Percentiles rank a stretch among this genome's conserved stretches.
These are phyloP conservation scores for Mycena latifolia DNA, from an alignment of 768 basidiomycete species.

Conservation along the genomic window DNA sequence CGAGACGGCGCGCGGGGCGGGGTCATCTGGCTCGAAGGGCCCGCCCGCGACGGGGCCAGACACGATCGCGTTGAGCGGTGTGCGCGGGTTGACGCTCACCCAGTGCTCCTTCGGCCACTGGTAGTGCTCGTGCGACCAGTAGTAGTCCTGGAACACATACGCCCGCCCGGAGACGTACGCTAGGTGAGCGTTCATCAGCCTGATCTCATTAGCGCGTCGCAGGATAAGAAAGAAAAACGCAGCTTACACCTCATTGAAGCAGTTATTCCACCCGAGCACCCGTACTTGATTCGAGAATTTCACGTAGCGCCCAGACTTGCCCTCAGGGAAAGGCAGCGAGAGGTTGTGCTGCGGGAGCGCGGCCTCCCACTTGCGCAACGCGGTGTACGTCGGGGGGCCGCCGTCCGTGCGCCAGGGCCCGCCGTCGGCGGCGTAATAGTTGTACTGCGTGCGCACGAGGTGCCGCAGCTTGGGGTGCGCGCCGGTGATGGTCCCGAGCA, in stretches of 20 bases:
- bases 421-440: neutral
- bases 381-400: constrained; percentile 53
- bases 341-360: constrained; percentile 64
- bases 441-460: neutral
- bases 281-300: constrained; percentile 58
- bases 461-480: neutral
- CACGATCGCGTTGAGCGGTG: constrained; percentile 57
- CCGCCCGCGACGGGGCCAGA: constrained; percentile 59
- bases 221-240: constrained; percentile 49
- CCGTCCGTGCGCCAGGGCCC: constrained; percentile 37
- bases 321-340: constrained; percentile 63
- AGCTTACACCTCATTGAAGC: constrained; percentile 59
- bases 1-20: constrained; percentile 59
- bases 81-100: constrained; percentile 44
- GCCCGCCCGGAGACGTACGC: constrained; percentile 62
- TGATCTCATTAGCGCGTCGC: constrained; percentile 46
- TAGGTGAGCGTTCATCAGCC: constrained; percentile 63
- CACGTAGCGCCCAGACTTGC: constrained; percentile 59
- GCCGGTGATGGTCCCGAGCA: too few species aligned
- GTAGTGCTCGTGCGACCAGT: constrained; percentile 57
- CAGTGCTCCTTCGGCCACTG: constrained; percentile 48
- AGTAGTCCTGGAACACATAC: constrained; percentile 62
- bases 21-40: constrained; percentile 52
- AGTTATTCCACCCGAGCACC: constrained; percentile 64
- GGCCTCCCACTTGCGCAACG: constrained; percentile 52